Conservation (phyloP, 179 eudicot genomes). For the Actinidia chinensis region DNA sequence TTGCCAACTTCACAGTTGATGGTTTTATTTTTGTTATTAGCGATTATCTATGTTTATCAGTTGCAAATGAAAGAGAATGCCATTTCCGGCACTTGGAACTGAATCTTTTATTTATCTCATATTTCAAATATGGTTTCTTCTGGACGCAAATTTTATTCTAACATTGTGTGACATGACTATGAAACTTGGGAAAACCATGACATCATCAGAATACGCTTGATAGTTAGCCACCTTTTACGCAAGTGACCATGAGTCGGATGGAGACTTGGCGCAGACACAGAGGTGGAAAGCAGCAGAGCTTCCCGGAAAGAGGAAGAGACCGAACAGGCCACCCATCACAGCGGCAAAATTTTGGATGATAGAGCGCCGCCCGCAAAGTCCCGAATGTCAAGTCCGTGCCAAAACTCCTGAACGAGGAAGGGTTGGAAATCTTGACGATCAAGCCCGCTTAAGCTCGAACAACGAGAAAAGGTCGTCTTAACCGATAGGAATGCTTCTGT, state of each 20-base stretch:
- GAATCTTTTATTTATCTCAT: no score
- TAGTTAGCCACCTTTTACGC: constrained; percentile 39
- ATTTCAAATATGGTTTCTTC: no score
- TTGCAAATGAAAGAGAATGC: no score
- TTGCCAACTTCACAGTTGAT: no score
- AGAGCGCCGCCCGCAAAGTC: constrained; percentile 46
- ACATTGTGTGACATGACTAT: not conserved
- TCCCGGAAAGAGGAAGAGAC: constrained; percentile 71
- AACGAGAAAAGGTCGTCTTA: constrained; percentile 47
- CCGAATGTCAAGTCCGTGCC: constrained; percentile 37
- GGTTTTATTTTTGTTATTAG: no score
- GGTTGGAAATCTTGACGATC: constrained; percentile 38
- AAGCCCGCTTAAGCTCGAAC: constrained; percentile 45
- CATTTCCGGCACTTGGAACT: no score
- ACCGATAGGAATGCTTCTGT: constrained; percentile 59
- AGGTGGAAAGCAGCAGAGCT: constrained; percentile 81
- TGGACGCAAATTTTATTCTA: no score
- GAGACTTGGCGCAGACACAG: constrained; percentile 88
- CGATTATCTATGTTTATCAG: no score
- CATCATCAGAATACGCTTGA: not conserved
- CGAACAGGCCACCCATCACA: constrained; percentile 97
- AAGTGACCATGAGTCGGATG: constrained; percentile 89
- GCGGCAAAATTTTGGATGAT: constrained; percentile 57
- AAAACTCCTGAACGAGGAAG: constrained; percentile 7
- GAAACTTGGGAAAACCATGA: not conserved